A percentile compares a stretch with the other conserved stretches of the same genome.
These are phyloP conservation scores for Candida ascalaphidarum DNA, from an alignment of 805 yeast species.

Conservation along the genomic window DNA sequence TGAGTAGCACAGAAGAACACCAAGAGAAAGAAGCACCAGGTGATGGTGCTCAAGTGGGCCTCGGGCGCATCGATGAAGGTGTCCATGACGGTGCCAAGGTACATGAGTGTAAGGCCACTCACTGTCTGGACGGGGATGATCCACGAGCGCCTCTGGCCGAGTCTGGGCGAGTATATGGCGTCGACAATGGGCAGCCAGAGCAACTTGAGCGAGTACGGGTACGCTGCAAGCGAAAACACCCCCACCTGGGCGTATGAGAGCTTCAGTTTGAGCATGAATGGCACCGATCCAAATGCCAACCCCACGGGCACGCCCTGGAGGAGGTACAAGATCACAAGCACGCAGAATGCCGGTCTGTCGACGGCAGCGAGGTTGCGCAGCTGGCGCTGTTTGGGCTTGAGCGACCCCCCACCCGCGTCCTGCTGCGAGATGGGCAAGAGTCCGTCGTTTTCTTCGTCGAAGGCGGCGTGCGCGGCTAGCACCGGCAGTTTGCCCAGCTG, in stretches of 20 bases:
- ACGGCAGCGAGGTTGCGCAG: slow-evolving; percentile 2
- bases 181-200: slow-evolving; percentile 97
- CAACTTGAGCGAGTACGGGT: slow-evolving; percentile 87
- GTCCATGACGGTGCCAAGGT: slow-evolving; percentile 55
- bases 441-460: slow-evolving; percentile 27
- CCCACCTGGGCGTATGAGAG: slow-evolving; percentile 87
- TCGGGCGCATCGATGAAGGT: slow-evolving; percentile 41
- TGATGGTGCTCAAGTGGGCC: slow-evolving; percentile 44
- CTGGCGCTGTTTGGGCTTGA: not conserved
- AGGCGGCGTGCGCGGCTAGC: slow-evolving; percentile 10
- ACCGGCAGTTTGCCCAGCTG: slow-evolving; percentile 12
- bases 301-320: slow-evolving; percentile 98
- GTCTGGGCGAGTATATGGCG: slow-evolving; percentile 54
- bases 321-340: slow-evolving; percentile 67
- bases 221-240: slow-evolving; percentile 81
- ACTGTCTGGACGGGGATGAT: slow-evolving; percentile 84
- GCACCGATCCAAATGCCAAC: slow-evolving; percentile 87
- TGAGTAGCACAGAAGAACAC: slow-evolving; percentile 94
- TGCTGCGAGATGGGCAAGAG: slow-evolving; percentile 21
- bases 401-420: too few relatives aligned
- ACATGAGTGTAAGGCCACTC: slow-evolving; percentile 61
- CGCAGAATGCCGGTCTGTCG: slow-evolving; percentile 69
- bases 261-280: slow-evolving; percentile 77
- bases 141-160: slow-evolving; percentile 91
- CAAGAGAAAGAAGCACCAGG: slow-evolving; percentile 63